These are phyloP conservation scores for Scolecobasidium constrictum DNA, from an alignment of 2,329 filamentous ascomycete genomes.

Conservation along the genomic window DNA sequence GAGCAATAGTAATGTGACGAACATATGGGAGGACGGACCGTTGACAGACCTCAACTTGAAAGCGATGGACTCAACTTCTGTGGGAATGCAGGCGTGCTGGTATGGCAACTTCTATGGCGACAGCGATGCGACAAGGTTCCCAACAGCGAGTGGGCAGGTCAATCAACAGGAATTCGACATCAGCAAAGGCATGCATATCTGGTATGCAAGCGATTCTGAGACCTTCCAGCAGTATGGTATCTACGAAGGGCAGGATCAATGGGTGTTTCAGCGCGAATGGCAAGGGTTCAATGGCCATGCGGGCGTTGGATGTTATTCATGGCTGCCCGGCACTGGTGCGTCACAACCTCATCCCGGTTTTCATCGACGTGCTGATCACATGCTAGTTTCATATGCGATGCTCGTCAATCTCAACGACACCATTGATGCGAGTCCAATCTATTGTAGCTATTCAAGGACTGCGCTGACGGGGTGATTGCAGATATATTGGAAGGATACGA, in stretches of 20 bases:
- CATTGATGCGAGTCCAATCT: not conserved
- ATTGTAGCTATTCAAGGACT: not conserved
- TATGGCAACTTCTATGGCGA: slow-evolving; percentile 25
- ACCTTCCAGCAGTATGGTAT: slow-evolving; percentile 23
- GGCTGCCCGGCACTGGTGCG: slow-evolving; percentile 1
- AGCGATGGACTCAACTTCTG: slow-evolving; percentile 19
- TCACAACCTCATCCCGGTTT: not conserved
- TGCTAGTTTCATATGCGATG: slow-evolving; percentile 2
- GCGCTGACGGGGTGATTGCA: not conserved
- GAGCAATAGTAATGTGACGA: slow-evolving; percentile 25
- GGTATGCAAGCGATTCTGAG: slow-evolving; percentile 28
- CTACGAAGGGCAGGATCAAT: slow-evolving; percentile 13
- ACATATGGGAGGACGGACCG: slow-evolving; percentile 29
- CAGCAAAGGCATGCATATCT: slow-evolving; percentile 33
- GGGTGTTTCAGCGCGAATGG: slow-evolving; percentile 27
- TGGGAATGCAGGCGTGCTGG: slow-evolving; percentile 26
- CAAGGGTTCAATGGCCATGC: slow-evolving; percentile 16
- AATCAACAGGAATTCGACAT: not conserved
- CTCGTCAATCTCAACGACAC: slow-evolving; percentile 4
- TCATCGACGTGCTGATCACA: not conserved
- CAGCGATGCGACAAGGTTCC: slow-evolving; percentile 4
- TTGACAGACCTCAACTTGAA: slow-evolving; percentile 20
- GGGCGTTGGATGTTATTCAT: slow-evolving; percentile 9
- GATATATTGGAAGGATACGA: slow-evolving; percentile 7
- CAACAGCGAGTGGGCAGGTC: not conserved